Base-by-base conservation (phyloP, 345 rosid genomes). In the Citrus reticulata region DNA sequence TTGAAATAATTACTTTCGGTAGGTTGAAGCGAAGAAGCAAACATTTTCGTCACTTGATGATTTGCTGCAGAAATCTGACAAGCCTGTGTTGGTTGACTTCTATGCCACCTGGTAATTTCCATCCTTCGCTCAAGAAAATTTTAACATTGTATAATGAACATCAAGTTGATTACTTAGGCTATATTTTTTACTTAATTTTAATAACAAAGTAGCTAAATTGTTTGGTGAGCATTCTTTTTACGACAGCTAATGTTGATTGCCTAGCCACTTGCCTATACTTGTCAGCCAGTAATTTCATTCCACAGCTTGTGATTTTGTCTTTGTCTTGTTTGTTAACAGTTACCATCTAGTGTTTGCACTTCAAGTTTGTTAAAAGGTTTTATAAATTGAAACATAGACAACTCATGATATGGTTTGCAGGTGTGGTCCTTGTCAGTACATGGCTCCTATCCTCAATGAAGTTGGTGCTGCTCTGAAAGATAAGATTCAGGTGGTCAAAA, bases 401-500 rank as follows among this genome's bases (percentile, higher is more conserved):
- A 46, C 51, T 11, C 5, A 0, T 58, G 32, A 10, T 68, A 58
- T 75, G 79, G 13, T 85, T 79, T 81, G 72, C 85, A 93, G 98
- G 98, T 95, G 98, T 70, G 98, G 98, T 61, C 98, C 98, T 72
- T 95, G 98, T 64, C 94, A 95, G 80, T 84, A 90, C 83, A 95
- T 95, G 98, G 90, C 86, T 81, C 95, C 98, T 3, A 78, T 93
- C 84, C 95, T 95, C 20, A 75, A 86, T 74, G 91, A 93, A 88
- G 98, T 95, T 63, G 81, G 95, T 84, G 78, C 77, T 68, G 81
- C 86, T 27, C 81, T 95, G 72, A 90, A 88, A 78, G 95, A 95
- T 82, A 88, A 84, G 77, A 85, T 93, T 77, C 87, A 81, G 70
- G 89, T 95, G 78, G 97, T 92, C 66, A 95, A 95, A 87, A 90